Conservation (phyloP, 2,329 filamentous ascomycete species). For the Rutstroemia sp. region DNA sequence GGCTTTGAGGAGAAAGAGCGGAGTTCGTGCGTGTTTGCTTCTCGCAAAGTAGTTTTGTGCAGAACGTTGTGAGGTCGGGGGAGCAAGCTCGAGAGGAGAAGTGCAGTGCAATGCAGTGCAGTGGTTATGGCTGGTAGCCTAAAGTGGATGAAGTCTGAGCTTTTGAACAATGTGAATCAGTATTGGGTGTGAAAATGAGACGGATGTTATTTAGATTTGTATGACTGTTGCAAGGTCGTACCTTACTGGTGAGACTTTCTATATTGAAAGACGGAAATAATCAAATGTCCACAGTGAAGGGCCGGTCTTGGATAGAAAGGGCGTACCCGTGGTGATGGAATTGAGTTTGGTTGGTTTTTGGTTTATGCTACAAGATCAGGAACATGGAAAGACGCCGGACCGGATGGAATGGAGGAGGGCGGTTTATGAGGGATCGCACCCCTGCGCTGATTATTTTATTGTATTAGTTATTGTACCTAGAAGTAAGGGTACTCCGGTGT, state of each 20-base stretch:
- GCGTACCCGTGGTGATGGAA: neutral
- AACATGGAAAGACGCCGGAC: neutral
- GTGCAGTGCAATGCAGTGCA: too few relatives aligned
- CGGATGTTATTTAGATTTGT: neutral
- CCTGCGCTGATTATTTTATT: neutral
- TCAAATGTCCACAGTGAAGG: neutral
- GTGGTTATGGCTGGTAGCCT: neutral
- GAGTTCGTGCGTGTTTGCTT: neutral
- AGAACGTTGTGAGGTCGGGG: neutral
- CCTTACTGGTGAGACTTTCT: conserved; percentile 2
- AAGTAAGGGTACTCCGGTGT: neutral
- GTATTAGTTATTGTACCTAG: neutral
- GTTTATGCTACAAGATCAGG: neutral
- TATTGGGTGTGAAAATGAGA: neutral
- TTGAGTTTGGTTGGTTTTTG: neutral
- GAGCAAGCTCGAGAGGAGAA: neutral
- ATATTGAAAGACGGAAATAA: neutral
- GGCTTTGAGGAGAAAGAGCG: neutral
- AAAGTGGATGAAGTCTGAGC: neutral
- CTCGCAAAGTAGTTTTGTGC: neutral
- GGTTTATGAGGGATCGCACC: neutral
- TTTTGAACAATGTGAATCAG: conserved; percentile 2
- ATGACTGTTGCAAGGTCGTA: neutral
- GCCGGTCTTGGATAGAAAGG: too few relatives aligned
- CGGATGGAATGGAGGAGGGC: neutral